A percentile compares a stretch with the other conserved stretches of the same genome.
Evolutionary conservation across 371 early-diverging fungal genomes (phyloP).

Genomic region (Haplosporangium sp.): DNA sequence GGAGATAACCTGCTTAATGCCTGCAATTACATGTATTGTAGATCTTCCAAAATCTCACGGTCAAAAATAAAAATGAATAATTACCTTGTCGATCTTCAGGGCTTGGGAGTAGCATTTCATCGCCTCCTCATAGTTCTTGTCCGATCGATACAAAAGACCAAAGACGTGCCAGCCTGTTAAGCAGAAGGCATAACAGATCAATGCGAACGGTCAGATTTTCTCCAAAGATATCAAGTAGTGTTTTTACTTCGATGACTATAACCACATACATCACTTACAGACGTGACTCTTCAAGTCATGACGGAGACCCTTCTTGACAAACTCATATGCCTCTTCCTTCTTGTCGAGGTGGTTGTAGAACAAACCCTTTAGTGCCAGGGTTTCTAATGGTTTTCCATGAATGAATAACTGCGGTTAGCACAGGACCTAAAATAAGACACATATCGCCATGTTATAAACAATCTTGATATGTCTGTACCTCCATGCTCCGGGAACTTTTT

Average conservation of each 20-base stretch:
- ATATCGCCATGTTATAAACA: too few species aligned
- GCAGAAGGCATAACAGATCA: background rate
- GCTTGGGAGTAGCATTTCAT: conserved; percentile 92
- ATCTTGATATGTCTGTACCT: conserved; percentile 59
- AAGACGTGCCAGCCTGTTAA: conserved; percentile 94
- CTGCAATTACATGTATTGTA: background rate
- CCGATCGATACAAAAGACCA: conserved; percentile 90
- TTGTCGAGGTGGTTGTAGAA: conserved; percentile 89
- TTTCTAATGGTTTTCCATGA: conserved; percentile 67
- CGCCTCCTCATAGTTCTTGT: conserved; percentile 95
- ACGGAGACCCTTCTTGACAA: conserved; percentile 87
- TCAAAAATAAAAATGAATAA: background rate
- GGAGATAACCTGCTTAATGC: background rate
- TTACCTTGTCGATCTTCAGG: conserved; percentile 86
- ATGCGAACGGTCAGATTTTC: background rate
- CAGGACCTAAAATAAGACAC: too few species aligned
- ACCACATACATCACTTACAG: conserved; percentile 64
- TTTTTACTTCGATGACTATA: background rate
- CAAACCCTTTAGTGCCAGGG: conserved; percentile 94
- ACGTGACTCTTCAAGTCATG: conserved; percentile 86
- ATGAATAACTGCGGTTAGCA: background rate
- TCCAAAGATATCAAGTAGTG: background rate
- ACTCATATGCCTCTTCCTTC: conserved; percentile 92
- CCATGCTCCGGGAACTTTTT: conserved; percentile 96
- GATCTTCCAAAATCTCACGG: background rate